Evolutionary conservation across 306 rosid genomes (phyloP), one percentile per base, ranked within the genome.

Genomic region (Prunus mira): DNA sequence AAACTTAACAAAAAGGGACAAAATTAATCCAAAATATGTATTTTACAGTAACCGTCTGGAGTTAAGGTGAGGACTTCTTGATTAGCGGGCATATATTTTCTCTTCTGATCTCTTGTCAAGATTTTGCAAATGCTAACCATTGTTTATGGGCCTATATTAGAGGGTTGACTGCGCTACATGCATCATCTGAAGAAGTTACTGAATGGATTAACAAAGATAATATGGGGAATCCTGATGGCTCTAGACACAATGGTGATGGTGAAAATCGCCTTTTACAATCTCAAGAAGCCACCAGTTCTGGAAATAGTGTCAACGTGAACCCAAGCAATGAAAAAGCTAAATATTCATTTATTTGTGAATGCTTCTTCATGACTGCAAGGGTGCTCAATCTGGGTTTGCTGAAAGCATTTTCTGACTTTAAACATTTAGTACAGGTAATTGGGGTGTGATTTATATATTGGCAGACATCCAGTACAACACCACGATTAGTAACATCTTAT

Each of bases 351-450:
- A 96, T 93, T 81, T 92, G 98, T 10, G 99, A 96, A 88, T 96
- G 99, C 86, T 96, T 96, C 93, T 96, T 91, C 87, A 96, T 96
- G 97, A 96, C 98, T 58, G 93, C 93, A 51, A 89, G 99, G 87
- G 98, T 92, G 84, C 97, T 96, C 81, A 87, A 96, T 81, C 78
- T 96, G 81, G 99, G 99, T 67, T 88, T 96, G 81, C 87, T 96
- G 74, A 96, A 93, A 83, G 97, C 97, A 79, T 88, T 96, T 79
- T 92, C 98, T 34, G 98, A 96, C 88, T 96, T 88, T 88, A 93
- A 91, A 83, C 98, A 96, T 89, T 86, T 96, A 78, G 96, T 83
- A 76, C 99, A 96, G 99, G 99, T 96, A 90, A 82, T 17, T 25
- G 60, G 41, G 55, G 65, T 65, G 38, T 69, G 57, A 51, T 72